Percentiles rank a stretch among this genome's conserved stretches.
These are phyloP conservation scores for Cornus controversa DNA, from an alignment of 148 eudicot species.

Conservation along the genomic window DNA sequence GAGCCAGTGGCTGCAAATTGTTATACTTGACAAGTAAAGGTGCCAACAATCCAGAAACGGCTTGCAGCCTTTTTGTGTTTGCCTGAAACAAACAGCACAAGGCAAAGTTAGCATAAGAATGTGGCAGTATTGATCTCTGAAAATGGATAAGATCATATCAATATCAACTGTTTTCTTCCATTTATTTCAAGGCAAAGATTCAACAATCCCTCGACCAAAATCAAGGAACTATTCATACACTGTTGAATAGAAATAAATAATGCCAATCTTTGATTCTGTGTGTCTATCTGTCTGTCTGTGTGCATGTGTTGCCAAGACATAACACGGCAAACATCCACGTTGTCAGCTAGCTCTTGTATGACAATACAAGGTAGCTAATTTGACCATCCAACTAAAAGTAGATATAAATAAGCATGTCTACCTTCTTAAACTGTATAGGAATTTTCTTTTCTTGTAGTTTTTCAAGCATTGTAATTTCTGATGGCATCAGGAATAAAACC, in stretches of 20 bases:
- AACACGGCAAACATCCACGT: too few species aligned
- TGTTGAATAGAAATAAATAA: too few species aligned
- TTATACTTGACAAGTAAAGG: conserved; percentile 65
- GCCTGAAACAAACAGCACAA: conserved; percentile 38
- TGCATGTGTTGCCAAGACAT: too few species aligned
- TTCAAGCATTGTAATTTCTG: conserved; percentile 79
- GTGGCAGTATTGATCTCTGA: too few species aligned
- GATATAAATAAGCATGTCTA: conserved; percentile 1
- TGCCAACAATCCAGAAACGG: conserved; percentile 65
- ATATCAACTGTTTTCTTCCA: too few species aligned
- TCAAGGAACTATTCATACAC: too few species aligned
- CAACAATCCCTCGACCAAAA: too few species aligned
- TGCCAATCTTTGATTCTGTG: too few species aligned
- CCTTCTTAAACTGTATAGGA: conserved; percentile 60
- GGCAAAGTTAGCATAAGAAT: not conserved
- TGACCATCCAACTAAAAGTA: not conserved
- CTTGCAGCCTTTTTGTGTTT: conserved; percentile 57
- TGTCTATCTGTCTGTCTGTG: too few species aligned
- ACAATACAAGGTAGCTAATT: not conserved
- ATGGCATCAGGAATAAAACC: conserved; percentile 73
- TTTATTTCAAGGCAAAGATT: too few species aligned
- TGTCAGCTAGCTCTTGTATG: not conserved
- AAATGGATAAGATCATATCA: too few species aligned
- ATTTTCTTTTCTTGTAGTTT: conserved; percentile 68
- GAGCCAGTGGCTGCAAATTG: conserved; percentile 62